Conservation (phyloP, 164 flowering plant species). For the Aristolochia fimbriata region DNA sequence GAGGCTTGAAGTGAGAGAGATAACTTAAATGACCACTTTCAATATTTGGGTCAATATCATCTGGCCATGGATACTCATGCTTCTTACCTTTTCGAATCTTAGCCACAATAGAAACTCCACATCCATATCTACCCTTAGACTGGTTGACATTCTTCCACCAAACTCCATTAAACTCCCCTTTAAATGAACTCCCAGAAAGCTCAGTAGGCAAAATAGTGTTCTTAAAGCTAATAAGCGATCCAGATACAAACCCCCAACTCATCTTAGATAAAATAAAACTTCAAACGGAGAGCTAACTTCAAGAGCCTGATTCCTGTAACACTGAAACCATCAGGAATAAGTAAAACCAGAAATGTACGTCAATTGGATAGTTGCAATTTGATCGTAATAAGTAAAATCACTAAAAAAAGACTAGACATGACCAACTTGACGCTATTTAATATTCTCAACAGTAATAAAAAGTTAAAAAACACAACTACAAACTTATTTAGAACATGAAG, state of each 20-base stretch:
- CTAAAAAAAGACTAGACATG: no score
- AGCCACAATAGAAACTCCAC: constrained; percentile 2
- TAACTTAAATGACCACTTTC: constrained; percentile 15
- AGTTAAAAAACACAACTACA: no score
- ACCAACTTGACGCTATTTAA: no score
- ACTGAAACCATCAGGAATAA: not conserved
- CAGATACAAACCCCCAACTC: constrained; percentile 9
- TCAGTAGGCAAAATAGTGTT: constrained; percentile 5
- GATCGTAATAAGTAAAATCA: no score
- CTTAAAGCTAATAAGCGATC: constrained; percentile 8
- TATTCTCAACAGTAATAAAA: no score
- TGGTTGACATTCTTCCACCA: constrained; percentile 4
- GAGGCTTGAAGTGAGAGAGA: constrained; percentile 22
- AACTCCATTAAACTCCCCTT: constrained; percentile 7
- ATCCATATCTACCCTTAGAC: constrained; percentile 2
- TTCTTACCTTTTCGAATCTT: constrained; percentile 18
- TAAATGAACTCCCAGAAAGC: constrained; percentile 9
- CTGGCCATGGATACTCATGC: constrained; percentile 22
- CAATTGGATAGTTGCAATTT: no score
- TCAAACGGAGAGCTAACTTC: no score
- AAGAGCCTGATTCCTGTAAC: no score
- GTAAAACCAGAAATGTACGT: no score
- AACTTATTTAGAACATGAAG: no score
- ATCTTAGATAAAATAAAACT: constrained; percentile 6
- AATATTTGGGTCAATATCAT: constrained; percentile 15